Conservation (phyloP, 2,329 filamentous ascomycete genomes). For the Cercospora zeae-maydis region DNA sequence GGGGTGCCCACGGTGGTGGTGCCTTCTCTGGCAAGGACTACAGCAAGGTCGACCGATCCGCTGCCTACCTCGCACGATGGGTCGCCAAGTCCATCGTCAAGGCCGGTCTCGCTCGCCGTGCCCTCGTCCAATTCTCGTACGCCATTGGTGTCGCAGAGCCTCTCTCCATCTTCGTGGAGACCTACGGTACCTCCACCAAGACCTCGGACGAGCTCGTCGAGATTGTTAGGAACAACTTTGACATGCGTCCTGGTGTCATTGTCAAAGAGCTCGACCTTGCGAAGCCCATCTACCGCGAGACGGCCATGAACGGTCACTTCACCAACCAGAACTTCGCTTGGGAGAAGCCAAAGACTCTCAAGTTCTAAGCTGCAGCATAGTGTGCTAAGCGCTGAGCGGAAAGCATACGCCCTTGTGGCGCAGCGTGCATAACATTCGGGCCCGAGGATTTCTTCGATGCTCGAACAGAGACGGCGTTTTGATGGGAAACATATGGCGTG, state of each 20-base stretch:
- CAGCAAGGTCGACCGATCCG: constrained; percentile 99
- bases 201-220: constrained; percentile 87
- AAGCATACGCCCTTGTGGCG: neutral
- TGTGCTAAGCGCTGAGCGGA: neutral
- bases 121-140: constrained; percentile 96
- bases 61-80: constrained; percentile 96
- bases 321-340: constrained; percentile 97
- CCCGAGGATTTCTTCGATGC: constrained; percentile 3
- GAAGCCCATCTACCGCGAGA: constrained; percentile 97
- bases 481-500: neutral
- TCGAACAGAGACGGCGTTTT: constrained; percentile 20
- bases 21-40: constrained; percentile 99
- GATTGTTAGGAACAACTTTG: constrained; percentile 95
- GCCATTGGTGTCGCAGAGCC: constrained; percentile 98
- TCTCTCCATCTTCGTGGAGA: constrained; percentile 95
- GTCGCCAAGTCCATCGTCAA: constrained; percentile 96
- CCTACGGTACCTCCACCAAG: constrained; percentile 91
- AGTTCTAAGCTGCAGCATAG: constrained; percentile 61
- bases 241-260: constrained; percentile 96
- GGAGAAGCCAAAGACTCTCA: constrained; percentile 96
- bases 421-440: constrained; percentile 13
- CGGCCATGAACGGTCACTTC: constrained; percentile 99
- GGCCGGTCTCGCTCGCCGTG: constrained; percentile 84
- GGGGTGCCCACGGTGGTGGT: constrained; percentile 99
- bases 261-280: constrained; percentile 93